phyloP scores from a whole-genome alignment of 2,329 filamentous ascomycete genomes.

The Drechslerella coelobrocha region DNA sequence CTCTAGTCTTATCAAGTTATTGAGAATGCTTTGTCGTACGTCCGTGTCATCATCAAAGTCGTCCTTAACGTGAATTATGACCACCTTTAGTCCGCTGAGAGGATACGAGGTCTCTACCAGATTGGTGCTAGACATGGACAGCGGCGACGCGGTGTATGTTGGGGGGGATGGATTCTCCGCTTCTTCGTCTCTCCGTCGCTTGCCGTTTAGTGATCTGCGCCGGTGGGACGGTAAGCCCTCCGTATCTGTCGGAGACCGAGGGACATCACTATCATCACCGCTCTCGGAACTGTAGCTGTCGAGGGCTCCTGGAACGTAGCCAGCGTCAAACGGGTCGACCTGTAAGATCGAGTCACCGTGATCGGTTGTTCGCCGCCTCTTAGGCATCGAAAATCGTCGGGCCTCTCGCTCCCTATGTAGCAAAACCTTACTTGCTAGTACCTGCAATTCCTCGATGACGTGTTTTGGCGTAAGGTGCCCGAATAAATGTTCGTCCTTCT shows the following conservation, averaged over 20 bases:
- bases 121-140: conserved; percentile 17
- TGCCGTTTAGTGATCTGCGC: conserved; percentile 20
- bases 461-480: conserved; percentile 87
- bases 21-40: conserved; percentile 71
- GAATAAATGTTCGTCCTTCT: conserved; percentile 78
- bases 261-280: conserved; percentile 39
- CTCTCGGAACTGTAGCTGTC: conserved; percentile 31
- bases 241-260: conserved; percentile 41
- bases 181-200: conserved; percentile 18
- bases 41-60: conserved; percentile 73
- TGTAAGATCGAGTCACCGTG: conserved; percentile 30
- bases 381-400: conserved; percentile 27
- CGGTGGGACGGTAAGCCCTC: conserved; percentile 21
- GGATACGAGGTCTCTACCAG: conserved; percentile 58
- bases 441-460: conserved; percentile 77
- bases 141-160: conserved; percentile 6
- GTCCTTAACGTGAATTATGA: conserved; percentile 95
- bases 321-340: conserved; percentile 33
- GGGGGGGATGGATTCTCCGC: conserved; percentile 33
- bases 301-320: conserved; percentile 7
- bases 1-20: conserved; percentile 73
- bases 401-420: conserved; percentile 60
- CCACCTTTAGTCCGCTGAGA: conserved; percentile 75
- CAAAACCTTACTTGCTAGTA: conserved; percentile 74
- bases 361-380: conserved; percentile 32